Evolutionary conservation across 129 eudicot species (phyloP).

Genomic region (Heracleum sosnowskyi): DNA sequence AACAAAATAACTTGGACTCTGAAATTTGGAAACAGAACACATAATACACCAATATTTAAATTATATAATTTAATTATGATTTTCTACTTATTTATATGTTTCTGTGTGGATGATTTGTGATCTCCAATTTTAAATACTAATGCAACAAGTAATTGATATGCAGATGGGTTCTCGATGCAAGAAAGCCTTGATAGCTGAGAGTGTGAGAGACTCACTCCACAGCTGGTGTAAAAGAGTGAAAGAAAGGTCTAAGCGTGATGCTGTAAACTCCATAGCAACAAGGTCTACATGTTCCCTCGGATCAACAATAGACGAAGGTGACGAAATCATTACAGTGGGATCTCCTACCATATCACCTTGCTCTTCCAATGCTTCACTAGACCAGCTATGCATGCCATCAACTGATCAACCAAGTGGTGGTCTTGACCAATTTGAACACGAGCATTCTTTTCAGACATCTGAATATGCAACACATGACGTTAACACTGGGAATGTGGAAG

Average conservation of each 20-base stretch:
- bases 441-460: conserved; percentile 42
- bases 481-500: conserved; percentile 28
- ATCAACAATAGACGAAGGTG: conserved; percentile 73
- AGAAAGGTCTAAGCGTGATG: conserved; percentile 50
- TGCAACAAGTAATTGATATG: background rate
- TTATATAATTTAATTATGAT: background rate
- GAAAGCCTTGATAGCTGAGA: conserved; percentile 88
- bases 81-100: too few species aligned
- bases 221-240: conserved; percentile 98
- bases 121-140: background rate
- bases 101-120: background rate
- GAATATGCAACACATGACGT: conserved; percentile 39
- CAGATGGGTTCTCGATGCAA: conserved; percentile 95
- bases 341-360: conserved; percentile 76
- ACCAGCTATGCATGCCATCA: conserved; percentile 30
- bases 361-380: conserved; percentile 60
- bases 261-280: conserved; percentile 61
- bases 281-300: conserved; percentile 85
- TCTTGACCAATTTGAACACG: conserved; percentile 19
- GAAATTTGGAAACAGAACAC: background rate
- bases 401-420: conserved; percentile 18
- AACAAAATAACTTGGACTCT: background rate
- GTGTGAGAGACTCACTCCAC: conserved; percentile 92
- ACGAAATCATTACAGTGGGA: conserved; percentile 68
- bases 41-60: background rate